Base-by-base conservation (phyloP, 371 early-diverging fungal species). In the Homolaphlyctis polyrhiza region DNA sequence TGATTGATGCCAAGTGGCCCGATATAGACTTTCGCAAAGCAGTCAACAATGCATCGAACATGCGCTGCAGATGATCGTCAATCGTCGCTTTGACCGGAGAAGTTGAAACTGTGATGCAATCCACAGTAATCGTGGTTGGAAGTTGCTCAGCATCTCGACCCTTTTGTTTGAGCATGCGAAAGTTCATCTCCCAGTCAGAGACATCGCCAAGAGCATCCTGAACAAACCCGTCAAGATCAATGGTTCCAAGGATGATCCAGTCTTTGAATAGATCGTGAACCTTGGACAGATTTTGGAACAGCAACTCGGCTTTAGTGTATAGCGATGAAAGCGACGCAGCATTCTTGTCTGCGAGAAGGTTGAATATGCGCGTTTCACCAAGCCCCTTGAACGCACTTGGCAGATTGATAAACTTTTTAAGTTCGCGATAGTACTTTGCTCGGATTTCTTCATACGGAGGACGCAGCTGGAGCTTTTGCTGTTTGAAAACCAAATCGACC, bases 371-470 rank as follows among this genome's bases (percentile, higher is more conserved):
- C 11, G 57, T 63, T 3, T 82, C 83, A 1, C 77, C 75, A 1
- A 83, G 57, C 13, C 78, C 75, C 43, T 72, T 70, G 63, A 82
- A 82, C 0, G 69, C 27, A 30, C 68, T 57, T 3, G 84, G 84
- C 18, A 80, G 69, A 52, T 76, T 79, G 58, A 84, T 79, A 60
- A 80, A 71, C 60, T 73, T 75, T 65, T 81, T 80, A 67, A 84
- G 69, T 64, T 84, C 84, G 1, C 80, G 66, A 62, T 79, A 84
- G 65, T 80, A 82, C 66, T 78, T 78, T 27, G 82, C 81, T 33
- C 77, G 54, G 49, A 84, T 69, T 58, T 84, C 82, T 60, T 84
- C 84, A 58, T 76, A 72, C 1, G 80, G 58, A 21, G 84, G 84
- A 1, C 81, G 66, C 57, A 78, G 74, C 58, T 79, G 78, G 1